These are phyloP conservation scores for Bolboschoenoplectus hybrid DNA, from an alignment of 202 grass and related monocot species.

Conservation along the genomic window DNA sequence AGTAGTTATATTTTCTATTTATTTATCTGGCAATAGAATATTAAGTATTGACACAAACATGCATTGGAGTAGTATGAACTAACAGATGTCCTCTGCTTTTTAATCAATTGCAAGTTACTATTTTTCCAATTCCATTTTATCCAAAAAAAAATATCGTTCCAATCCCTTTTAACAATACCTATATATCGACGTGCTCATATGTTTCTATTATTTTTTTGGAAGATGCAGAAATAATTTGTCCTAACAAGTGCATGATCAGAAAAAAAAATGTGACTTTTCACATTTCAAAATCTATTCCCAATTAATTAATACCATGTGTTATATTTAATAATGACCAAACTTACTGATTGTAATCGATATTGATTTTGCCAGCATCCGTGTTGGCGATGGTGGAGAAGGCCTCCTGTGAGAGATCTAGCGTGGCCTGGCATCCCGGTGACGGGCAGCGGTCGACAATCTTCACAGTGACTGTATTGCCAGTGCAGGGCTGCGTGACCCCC, in stretches of 20 bases:
- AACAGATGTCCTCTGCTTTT: too few relatives aligned
- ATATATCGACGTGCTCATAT: too few relatives aligned
- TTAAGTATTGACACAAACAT: not conserved
- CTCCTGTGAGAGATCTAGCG: conserved; percentile 56
- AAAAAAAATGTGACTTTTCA: not conserved
- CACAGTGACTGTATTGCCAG: conserved; percentile 36
- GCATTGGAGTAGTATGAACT: not conserved
- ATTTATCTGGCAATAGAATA: not conserved
- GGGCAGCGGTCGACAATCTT: conserved; percentile 53
- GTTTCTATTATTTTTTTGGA: too few relatives aligned
- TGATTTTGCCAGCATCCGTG: conserved; percentile 46
- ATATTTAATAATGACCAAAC: not conserved
- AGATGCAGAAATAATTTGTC: too few relatives aligned
- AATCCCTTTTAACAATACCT: too few relatives aligned
- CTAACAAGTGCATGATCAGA: not conserved
- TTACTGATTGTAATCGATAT: conserved; percentile 46
- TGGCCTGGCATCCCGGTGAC: conserved; percentile 39
- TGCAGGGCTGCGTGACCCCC: conserved; percentile 48
- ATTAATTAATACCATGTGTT: not conserved
- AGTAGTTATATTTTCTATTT: not conserved
- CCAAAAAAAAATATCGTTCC: too few relatives aligned
- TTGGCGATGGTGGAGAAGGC: conserved; percentile 50
- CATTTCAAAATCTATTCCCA: not conserved
- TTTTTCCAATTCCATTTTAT: too few relatives aligned
- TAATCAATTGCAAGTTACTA: too few relatives aligned